Conservation (phyloP, 2,329 filamentous ascomycete genomes). For the Aphanoascus verrucosus region DNA sequence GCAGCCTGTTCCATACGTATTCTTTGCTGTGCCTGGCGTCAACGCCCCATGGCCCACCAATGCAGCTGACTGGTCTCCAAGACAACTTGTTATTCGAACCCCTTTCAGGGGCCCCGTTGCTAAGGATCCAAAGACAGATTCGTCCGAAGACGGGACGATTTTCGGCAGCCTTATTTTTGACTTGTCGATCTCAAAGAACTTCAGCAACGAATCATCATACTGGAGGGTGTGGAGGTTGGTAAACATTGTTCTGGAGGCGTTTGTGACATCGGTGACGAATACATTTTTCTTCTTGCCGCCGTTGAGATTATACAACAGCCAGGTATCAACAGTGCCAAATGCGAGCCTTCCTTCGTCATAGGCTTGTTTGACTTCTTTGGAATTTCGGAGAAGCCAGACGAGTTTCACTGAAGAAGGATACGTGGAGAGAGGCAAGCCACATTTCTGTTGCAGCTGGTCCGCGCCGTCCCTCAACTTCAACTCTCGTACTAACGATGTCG, state of each 20-base stretch:
- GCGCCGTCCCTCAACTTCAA: constrained; percentile 58
- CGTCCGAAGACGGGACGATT: constrained; percentile 70
- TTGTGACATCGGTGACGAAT: constrained; percentile 76
- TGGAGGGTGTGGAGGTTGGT: constrained; percentile 74
- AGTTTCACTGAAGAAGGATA: constrained; percentile 82
- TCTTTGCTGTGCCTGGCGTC: constrained; percentile 71
- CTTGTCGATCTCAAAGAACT: constrained; percentile 68
- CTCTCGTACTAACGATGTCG: constrained; percentile 62
- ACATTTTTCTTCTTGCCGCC: constrained; percentile 56
- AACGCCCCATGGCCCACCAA: constrained; percentile 81
- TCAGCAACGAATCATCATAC: constrained; percentile 66
- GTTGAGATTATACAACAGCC: constrained; percentile 74
- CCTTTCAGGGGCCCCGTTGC: constrained; percentile 56
- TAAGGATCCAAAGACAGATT: constrained; percentile 60
- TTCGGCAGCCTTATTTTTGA: constrained; percentile 63
- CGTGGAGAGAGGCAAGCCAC: constrained; percentile 74
- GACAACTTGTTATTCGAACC: constrained; percentile 65
- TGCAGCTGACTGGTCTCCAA: constrained; percentile 79
- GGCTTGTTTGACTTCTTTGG: constrained; percentile 56
- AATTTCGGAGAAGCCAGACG: constrained; percentile 67
- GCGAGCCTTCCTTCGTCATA: constrained; percentile 67
- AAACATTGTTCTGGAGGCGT: constrained; percentile 87
- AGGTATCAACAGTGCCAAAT: constrained; percentile 81
- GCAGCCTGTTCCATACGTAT: constrained; percentile 83
- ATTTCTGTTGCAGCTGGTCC: constrained; percentile 58